Evolutionary conservation across 116 monocot species (phyloP).

Genomic region (Posidonia oceanica): DNA sequence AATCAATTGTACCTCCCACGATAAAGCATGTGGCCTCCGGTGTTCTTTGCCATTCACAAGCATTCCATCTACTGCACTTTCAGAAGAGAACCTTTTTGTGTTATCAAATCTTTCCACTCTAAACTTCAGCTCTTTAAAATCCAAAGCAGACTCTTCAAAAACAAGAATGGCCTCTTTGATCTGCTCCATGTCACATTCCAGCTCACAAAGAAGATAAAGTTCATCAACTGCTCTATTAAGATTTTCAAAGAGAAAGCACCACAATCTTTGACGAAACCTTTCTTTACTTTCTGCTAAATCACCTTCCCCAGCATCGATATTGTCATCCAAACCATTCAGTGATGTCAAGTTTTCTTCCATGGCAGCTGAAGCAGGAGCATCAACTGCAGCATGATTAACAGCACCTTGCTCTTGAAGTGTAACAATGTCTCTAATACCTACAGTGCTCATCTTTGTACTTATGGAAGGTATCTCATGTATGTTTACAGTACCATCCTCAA

Average conservation of each 20-base stretch:
- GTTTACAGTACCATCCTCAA: conserved; percentile 1
- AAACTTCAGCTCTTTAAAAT: conserved; percentile 83
- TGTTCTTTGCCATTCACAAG: conserved; percentile 51
- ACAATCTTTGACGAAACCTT: conserved; percentile 94
- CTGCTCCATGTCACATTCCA: conserved; percentile 94
- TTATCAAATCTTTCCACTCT: conserved; percentile 78
- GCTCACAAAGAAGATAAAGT: conserved; percentile 95
- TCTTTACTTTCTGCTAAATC: conserved; percentile 76
- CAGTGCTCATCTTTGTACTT: neutral
- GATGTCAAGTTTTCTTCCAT: conserved; percentile 1
- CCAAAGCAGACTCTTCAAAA: conserved; percentile 82
- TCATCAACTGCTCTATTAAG: conserved; percentile 92
- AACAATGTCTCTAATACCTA: neutral
- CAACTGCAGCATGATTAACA: conserved; percentile 8
- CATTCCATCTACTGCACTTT: conserved; percentile 43
- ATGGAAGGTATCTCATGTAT: neutral
- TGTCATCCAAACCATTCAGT: conserved; percentile 6
- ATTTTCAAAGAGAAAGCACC: conserved; percentile 98
- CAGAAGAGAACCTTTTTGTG: conserved; percentile 37
- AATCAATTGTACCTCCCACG: conserved; percentile 79
- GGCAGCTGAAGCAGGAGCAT: conserved; percentile 10
- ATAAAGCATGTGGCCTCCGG: conserved; percentile 82
- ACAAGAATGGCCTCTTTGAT: conserved; percentile 94
- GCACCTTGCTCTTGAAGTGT: neutral
- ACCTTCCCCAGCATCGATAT: conserved; percentile 27